Conservation (phyloP, 2,329 filamentous ascomycete genomes). For the Neofusicoccum kwambonambiense region DNA sequence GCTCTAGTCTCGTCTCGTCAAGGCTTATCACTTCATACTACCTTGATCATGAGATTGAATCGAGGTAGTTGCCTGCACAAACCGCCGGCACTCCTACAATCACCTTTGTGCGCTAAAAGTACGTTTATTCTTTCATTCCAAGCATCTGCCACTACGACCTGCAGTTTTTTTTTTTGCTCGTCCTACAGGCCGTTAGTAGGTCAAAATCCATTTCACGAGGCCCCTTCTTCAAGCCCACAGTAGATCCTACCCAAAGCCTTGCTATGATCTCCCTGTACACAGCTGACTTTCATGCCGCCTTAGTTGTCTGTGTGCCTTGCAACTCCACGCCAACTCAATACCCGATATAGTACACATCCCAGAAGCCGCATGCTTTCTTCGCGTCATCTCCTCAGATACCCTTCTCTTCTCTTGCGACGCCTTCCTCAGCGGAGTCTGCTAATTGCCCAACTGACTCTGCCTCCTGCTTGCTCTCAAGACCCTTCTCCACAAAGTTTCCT, state of each 20-base stretch:
- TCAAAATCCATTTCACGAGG: neutral
- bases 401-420: neutral
- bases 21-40: no score
- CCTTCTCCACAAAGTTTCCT: neutral
- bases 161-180: no score
- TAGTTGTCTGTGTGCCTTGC: neutral
- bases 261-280: neutral
- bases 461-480: neutral
- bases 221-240: neutral
- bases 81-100: no score
- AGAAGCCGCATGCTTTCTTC: neutral
- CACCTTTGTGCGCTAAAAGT: no score
- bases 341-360: neutral
- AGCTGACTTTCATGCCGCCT: neutral
- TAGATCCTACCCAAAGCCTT: neutral
- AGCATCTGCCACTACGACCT: no score
- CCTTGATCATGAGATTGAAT: no score
- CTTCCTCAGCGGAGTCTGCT: neutral
- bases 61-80: no score
- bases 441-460: neutral
- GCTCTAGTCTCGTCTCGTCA: no score
- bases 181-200: no score
- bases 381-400: neutral
- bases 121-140: no score
- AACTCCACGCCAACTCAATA: neutral